Conservation (phyloP, 2,329 filamentous ascomycete species). For the Hypoxylon sp. region DNA sequence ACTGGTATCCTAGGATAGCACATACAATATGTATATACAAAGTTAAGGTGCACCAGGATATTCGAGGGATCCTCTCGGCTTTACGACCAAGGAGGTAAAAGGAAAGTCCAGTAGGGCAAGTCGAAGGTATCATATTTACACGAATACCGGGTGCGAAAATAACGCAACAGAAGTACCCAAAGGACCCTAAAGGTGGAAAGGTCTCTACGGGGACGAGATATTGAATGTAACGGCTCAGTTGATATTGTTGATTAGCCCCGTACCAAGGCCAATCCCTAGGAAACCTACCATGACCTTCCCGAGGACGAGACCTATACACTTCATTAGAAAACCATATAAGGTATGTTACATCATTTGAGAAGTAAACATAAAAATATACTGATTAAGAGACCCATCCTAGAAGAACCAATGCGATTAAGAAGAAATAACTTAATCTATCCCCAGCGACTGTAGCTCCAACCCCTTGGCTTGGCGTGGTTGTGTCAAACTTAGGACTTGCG, state of each 20-base stretch:
- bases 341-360: constrained; percentile 41
- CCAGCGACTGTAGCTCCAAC: constrained; percentile 61
- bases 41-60: constrained; percentile 68
- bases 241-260: constrained; percentile 60
- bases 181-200: constrained; percentile 65
- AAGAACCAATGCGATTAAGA: constrained; percentile 70
- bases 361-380: constrained; percentile 73
- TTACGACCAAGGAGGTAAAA: constrained; percentile 71
- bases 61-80: constrained; percentile 65
- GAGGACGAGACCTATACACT: constrained; percentile 3
- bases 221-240: constrained; percentile 66
- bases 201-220: constrained; percentile 69
- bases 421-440: constrained; percentile 73
- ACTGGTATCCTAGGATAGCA: constrained; percentile 67
- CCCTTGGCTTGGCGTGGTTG: constrained; percentile 59
- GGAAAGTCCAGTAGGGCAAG: constrained; percentile 72
- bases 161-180: constrained; percentile 73
- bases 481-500: constrained; percentile 67
- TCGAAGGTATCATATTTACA: constrained; percentile 71
- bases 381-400: constrained; percentile 70
- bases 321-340: constrained; percentile 59
- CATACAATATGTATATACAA: constrained; percentile 68
- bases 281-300: constrained; percentile 63
- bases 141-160: constrained; percentile 70
- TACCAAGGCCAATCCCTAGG: constrained; percentile 69